These are phyloP conservation scores for Metschnikowia koreensis DNA, from an alignment of 805 yeast species.

Conservation along the genomic window DNA sequence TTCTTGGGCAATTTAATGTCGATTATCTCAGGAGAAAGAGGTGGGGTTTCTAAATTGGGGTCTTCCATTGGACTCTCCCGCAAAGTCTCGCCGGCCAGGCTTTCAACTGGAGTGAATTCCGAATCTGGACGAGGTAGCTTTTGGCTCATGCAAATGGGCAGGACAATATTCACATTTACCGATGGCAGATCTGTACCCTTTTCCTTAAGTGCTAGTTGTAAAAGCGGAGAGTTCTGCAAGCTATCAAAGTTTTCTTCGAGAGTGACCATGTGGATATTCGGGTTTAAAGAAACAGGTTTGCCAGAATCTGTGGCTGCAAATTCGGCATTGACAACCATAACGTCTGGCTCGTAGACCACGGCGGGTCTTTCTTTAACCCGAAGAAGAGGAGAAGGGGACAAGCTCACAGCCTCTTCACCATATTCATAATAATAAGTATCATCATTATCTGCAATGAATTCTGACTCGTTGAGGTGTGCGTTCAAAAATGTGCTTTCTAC, in stretches of 20 bases:
- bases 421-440: no score
- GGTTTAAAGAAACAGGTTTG: no score
- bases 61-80: no score
- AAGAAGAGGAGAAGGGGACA: background rate
- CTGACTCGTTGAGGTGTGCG: background rate
- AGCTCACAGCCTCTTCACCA: background rate
- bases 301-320: background rate
- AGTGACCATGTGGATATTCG: no score
- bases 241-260: background rate
- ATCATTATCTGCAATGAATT: background rate
- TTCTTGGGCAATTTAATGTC: background rate
- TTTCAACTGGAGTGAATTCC: no score
- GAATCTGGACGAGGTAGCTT: no score
- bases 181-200: background rate
- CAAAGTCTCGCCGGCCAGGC: no score
- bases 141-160: no score
- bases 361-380: background rate
- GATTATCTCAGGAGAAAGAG: no score
- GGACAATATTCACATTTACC: no score
- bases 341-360: background rate
- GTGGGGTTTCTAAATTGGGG: no score
- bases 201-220: background rate
- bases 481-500: background rate
- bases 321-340: background rate
- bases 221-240: background rate